Evolutionary conservation across 2,329 filamentous ascomycete genomes (phyloP), one percentile per base, ranked within the genome.

Genomic region (Arthrinium phaeospermum): DNA sequence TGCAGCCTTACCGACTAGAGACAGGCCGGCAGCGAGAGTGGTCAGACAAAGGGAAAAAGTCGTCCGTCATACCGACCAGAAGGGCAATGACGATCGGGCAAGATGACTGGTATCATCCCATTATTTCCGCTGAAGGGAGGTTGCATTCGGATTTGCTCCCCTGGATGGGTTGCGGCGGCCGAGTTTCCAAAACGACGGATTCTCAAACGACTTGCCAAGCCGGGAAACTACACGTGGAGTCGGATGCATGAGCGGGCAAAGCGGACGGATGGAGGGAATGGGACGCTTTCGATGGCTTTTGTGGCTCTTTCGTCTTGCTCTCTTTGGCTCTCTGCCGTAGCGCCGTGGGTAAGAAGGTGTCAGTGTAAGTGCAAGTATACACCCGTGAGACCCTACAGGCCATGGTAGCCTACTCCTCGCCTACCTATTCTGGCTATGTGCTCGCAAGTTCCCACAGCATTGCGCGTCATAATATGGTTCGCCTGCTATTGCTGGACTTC

Each of bases 141-240:
- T 64, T 64, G 57, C 57, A 41, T 41, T 64, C 57, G 57, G 57
- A 41, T n/a, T 64, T 64, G 34, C 12, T 64, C 57, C 57, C 57
- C 57, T 64, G 57, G 57, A 64, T 64, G 57, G 57, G 57, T 64
- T 41, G 57, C 57, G 57, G 57, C 57, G 57, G 57, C 57, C 57
- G 57, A 64, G 57, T 64, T 37, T 64, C 57, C 57, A 64, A 64
- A 64, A 64, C 57, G 19, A 64, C 57, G 57, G 57, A 64, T 64
- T 64, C 30, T 64, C 57, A 37, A 64, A 64, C 57, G 30, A 64
- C 57, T 64, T 64, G 57, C 57, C 57, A 64, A 64, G 57, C 57
- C 57, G 57, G 57, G 57, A 64, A 41, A 41, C 57, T 64, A 41
- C 57, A 64, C 57, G 57, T 64, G 57, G 57, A 64, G 30, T 41